Percentiles rank a stretch among this genome's conserved stretches.
Evolutionary conservation across 352 stramenopile species (phyloP).

Genomic region (Thalassiosira ordinaria): DNA sequence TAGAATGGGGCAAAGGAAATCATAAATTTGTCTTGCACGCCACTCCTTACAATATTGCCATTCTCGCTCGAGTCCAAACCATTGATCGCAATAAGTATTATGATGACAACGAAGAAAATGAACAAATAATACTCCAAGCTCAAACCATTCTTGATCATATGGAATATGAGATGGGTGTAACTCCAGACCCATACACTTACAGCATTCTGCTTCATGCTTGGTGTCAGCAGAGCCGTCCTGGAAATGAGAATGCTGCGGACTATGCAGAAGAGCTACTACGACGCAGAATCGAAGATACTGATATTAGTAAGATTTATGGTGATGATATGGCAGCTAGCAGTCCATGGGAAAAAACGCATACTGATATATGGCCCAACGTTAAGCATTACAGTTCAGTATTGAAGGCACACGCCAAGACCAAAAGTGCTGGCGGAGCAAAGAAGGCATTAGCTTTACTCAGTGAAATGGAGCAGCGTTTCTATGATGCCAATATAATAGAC

Average conservation of each 20-base stretch:
- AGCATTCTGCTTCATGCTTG: conserved; percentile 60
- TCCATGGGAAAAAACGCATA: not conserved
- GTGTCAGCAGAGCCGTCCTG: conserved; percentile 46
- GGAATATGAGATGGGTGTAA: conserved; percentile 48
- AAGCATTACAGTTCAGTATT: conserved; percentile 63
- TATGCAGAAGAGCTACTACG: conserved; percentile 52
- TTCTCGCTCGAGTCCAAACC: conserved; percentile 49
- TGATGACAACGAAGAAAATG: conserved; percentile 28
- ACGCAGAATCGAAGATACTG: conserved; percentile 46
- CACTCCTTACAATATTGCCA: conserved; percentile 55
- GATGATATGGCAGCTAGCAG: conserved; percentile 4
- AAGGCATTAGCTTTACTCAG: conserved; percentile 56
- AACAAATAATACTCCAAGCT: conserved; percentile 48
- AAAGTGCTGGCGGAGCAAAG: conserved; percentile 54
- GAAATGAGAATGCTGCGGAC: conserved; percentile 55
- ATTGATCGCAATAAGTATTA: conserved; percentile 6
- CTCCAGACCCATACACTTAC: conserved; percentile 61
- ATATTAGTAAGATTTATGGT: conserved; percentile 30
- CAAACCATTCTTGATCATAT: conserved; percentile 56
- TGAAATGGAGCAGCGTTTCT: conserved; percentile 56
- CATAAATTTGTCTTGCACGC: conserved; percentile 29
- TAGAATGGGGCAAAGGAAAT: conserved; percentile 43
- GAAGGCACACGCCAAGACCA: conserved; percentile 63
- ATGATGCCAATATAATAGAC: conserved; percentile 38
- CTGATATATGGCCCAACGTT: conserved; percentile 54